Evolutionary conservation across 257 asterid species (phyloP).

Genomic region (Cynanchum wilfordii): DNA sequence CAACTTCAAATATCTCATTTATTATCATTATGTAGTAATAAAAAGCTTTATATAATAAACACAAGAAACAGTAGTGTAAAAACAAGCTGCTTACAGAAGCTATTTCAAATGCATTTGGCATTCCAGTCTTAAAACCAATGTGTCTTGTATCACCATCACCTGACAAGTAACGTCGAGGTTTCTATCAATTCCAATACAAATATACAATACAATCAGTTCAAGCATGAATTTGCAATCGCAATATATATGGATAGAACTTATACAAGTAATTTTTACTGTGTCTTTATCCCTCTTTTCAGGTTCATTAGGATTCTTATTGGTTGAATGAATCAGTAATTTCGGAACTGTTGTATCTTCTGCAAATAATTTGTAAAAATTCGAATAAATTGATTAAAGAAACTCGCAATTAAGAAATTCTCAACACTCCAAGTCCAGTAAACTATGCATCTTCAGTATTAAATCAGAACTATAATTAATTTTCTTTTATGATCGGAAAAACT

Average conservation of each 20-base stretch:
- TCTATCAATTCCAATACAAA: too few relatives aligned
- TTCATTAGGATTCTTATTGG: too few relatives aligned
- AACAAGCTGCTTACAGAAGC: constrained; percentile 47
- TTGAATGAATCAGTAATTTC: too few relatives aligned
- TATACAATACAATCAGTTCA: too few relatives aligned
- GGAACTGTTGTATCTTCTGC: too few relatives aligned
- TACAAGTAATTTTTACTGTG: too few relatives aligned
- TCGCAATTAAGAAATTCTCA: background rate
- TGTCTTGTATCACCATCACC: constrained; percentile 84
- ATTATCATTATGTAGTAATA: background rate
- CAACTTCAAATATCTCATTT: background rate
- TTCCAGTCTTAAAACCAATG: constrained; percentile 62
- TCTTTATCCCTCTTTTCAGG: too few relatives aligned
- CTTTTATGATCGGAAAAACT: background rate
- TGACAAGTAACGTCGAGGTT: constrained; percentile 13
- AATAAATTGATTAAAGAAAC: background rate
- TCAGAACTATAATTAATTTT: too few relatives aligned
- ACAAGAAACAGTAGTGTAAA: background rate
- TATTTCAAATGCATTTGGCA: constrained; percentile 66
- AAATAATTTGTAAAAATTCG: background rate
- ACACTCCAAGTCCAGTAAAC: background rate
- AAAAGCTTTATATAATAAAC: background rate
- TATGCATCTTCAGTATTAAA: background rate
- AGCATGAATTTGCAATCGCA: too few relatives aligned
- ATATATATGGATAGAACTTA: too few relatives aligned